Conservation (phyloP, 139 green algal genomes). For the Picochlorum sp. region DNA sequence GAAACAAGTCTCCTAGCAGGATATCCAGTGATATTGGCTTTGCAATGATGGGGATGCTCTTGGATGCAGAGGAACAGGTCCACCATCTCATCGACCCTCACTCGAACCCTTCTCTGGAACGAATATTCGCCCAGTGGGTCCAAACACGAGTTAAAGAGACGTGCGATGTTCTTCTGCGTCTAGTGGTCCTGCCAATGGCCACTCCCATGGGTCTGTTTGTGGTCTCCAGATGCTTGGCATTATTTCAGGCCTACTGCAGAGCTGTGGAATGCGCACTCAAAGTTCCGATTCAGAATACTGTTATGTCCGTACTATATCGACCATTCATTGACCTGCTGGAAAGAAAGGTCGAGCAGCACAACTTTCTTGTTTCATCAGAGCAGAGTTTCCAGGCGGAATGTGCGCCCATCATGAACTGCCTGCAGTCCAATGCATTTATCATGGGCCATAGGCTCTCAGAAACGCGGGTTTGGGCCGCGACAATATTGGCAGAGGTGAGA, state of each 20-base stretch:
- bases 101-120: background rate
- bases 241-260: background rate
- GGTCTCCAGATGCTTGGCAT: background rate
- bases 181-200: background rate
- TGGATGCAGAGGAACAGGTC: background rate
- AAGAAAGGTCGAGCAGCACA: too few species aligned
- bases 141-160: background rate
- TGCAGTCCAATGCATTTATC: too few species aligned
- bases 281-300: background rate
- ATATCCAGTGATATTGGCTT: constrained; percentile 1
- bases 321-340: background rate
- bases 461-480: too few species aligned
- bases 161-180: background rate
- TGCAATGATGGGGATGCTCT: background rate
- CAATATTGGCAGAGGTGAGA: too few species aligned
- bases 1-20: background rate
- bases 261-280: background rate
- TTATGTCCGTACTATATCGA: background rate
- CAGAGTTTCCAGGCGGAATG: too few species aligned
- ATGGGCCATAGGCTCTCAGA: too few species aligned
- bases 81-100: background rate
- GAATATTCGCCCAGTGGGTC: background rate
- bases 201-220: background rate
- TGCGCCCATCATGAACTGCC: too few species aligned
- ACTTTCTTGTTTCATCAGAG: too few species aligned